phyloP scores from a whole-genome alignment of 305 asterid genomes.

The Plantago coronopus region DNA sequence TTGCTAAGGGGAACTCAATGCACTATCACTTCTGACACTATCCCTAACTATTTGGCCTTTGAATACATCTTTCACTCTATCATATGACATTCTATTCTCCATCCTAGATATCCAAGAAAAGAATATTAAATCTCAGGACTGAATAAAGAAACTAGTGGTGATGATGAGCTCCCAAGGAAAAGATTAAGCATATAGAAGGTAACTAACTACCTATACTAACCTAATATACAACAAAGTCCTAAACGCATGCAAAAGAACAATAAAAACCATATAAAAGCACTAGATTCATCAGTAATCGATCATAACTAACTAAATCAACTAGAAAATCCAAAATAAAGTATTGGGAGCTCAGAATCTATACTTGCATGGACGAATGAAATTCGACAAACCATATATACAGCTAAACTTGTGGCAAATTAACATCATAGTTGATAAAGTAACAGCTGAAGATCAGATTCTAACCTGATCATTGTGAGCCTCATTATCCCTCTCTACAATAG shows the following conservation, averaged over 20 bases:
- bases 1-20: neutral
- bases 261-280: neutral
- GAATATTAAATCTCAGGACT: slow-evolving; percentile 1
- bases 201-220: slow-evolving; percentile 3
- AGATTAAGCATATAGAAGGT: neutral
- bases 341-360: slow-evolving; percentile 5
- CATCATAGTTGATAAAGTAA: neutral
- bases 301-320: slow-evolving; percentile 5
- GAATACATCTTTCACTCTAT: too few relatives aligned
- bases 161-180: slow-evolving; percentile 2
- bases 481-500: slow-evolving; percentile 67
- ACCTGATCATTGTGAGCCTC: slow-evolving; percentile 71
- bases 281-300: slow-evolving; percentile 3
- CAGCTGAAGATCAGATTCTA: slow-evolving; percentile 9
- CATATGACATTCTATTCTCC: neutral
- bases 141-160: slow-evolving; percentile 17
- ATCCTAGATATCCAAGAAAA: neutral
- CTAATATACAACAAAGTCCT: too few relatives aligned
- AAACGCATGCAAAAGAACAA: neutral
- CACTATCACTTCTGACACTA: neutral
- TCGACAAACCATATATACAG: slow-evolving; percentile 15
- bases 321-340: slow-evolving; percentile 8
- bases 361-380: slow-evolving; percentile 13
- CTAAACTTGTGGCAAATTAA: neutral
- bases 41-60: neutral